Evolutionary conservation across 1,284 basidiomycete genomes (phyloP), one percentile per base, ranked within the genome.

Genomic region (Cystobasidium slooffiae): DNA sequence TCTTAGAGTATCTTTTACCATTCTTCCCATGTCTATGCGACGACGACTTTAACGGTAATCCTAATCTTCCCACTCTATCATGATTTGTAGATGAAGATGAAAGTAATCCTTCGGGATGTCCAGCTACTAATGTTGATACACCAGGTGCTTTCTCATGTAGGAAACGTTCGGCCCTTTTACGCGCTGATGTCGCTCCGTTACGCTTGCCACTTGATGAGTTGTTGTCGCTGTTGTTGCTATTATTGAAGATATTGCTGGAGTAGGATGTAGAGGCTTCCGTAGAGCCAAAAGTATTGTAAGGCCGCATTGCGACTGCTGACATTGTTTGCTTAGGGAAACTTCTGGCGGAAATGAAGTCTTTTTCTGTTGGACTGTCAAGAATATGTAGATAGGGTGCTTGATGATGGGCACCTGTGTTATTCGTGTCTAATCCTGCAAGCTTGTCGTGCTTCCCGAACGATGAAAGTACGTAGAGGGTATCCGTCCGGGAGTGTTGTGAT

Each of bases 131-230:
- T 2, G 62, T 65, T 8, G 70, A 55, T 24, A 73, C 49, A 31
- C 70, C 70, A 6, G 70, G 70, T 58, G 70, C 70, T 49, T 62
- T 62, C 53, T 73, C 70, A 22, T 73, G 70, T 3, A 62, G 31
- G 43, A 73, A 62, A 37, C 70, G 31, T 43, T 73, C 70, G 8
- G 62, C 58, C 24, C 51, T 44, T 24, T 73, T 65, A 24, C 70
- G 70, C 8, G 70, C 70, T 43, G 62, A 66, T 37, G 41, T 16
- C 6, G 58, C 63, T 20, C 67, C 39, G 20, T 59, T 43, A 18
- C 67, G 70, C 37, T 43, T 49, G 44, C n/a, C 53, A 49, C 9
- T 46, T 31, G 14, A 18, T n/a, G 56, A 18, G 39, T 59, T 59
- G 56, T 41, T 41, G 37, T 41, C 43, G 22, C 16, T 56, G 24